Percentiles rank a stretch among this genome's conserved stretches.
Conservation (phyloP, 768 basidiomycete species). For the Rhodotorula kratochvilovae region DNA sequence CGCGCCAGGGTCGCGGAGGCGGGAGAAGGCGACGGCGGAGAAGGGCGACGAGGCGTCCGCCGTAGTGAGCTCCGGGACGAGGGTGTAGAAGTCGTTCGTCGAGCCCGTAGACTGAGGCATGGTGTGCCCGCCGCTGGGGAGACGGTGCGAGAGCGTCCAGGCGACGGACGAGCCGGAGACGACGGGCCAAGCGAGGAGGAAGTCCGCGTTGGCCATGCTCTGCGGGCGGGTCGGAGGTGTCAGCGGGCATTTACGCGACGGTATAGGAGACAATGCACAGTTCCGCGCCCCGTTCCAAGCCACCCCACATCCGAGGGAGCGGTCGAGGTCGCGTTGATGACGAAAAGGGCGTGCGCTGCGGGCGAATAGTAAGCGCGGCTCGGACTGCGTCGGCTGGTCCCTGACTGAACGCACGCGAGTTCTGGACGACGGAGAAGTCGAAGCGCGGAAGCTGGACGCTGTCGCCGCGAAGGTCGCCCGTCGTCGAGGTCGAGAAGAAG, state of each 20-base stretch:
- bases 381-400: too few relatives aligned
- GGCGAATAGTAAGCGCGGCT: too few relatives aligned
- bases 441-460: slow-evolving; percentile 13
- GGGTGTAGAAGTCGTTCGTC: slow-evolving; percentile 5
- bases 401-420: too few relatives aligned
- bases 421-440: too few relatives aligned
- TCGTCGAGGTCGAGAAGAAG: neutral
- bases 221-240: neutral
- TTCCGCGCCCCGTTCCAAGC: slow-evolving; percentile 7
- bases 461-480: neutral
- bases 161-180: neutral
- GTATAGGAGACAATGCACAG: neutral
- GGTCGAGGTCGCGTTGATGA: too few relatives aligned
- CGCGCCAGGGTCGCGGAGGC: neutral
- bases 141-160: slow-evolving; percentile 28
- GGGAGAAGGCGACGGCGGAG: slow-evolving; percentile 14
- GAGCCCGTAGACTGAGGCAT: neutral
- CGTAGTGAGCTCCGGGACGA: slow-evolving; percentile 25
- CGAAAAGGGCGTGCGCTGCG: too few relatives aligned
- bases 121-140: neutral
- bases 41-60: slow-evolving; percentile 3
- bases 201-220: slow-evolving; percentile 32
- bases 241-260: too few relatives aligned
- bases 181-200: slow-evolving; percentile 27
- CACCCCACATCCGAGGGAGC: too few relatives aligned